These are phyloP conservation scores for Cyberlindnera amylophila DNA, from an alignment of 805 yeast species.

Conservation along the genomic window DNA sequence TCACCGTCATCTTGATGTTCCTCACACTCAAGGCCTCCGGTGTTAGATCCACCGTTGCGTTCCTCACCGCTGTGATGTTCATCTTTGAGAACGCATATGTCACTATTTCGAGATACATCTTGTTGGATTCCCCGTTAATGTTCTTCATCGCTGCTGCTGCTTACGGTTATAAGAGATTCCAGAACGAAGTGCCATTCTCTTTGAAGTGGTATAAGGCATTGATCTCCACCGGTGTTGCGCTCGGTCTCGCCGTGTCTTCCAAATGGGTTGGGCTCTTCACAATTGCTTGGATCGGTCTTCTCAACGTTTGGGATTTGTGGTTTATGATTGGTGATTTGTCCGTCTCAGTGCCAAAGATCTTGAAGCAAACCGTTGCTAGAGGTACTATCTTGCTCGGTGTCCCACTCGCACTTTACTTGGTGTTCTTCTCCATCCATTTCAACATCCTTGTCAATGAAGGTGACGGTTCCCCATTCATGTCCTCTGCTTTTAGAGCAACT, in stretches of 20 bases:
- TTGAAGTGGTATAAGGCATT: conserved; percentile 55
- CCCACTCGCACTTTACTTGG: conserved; percentile 52
- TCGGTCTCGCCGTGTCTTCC: conserved; percentile 70
- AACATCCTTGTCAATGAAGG: conserved; percentile 54
- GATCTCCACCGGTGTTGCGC: conserved; percentile 59
- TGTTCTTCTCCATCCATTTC: conserved; percentile 64
- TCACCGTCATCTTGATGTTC: conserved; percentile 61
- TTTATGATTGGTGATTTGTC: conserved; percentile 67
- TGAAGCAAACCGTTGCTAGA: conserved; percentile 48
- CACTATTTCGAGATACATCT: conserved; percentile 71
- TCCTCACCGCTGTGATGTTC: conserved; percentile 50
- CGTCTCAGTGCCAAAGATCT: conserved; percentile 40
- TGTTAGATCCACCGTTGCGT: conserved; percentile 60
- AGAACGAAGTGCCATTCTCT: conserved; percentile 59
- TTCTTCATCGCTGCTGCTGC: conserved; percentile 73
- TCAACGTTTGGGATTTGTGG: conserved; percentile 64
- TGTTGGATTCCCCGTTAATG: conserved; percentile 71
- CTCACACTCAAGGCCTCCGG: conserved; percentile 72
- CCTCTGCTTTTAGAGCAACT: conserved; percentile 66
- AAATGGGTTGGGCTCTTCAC: conserved; percentile 88
- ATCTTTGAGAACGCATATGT: conserved; percentile 63
- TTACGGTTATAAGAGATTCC: conserved; percentile 63
- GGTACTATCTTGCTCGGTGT: conserved; percentile 51
- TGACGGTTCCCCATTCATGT: conserved; percentile 68
- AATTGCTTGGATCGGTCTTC: conserved; percentile 68